A percentile compares a stretch with the other conserved stretches of the same genome.
These are phyloP conservation scores for Silybum marianum DNA, from an alignment of 129 eudicot species.

Conservation along the genomic window DNA sequence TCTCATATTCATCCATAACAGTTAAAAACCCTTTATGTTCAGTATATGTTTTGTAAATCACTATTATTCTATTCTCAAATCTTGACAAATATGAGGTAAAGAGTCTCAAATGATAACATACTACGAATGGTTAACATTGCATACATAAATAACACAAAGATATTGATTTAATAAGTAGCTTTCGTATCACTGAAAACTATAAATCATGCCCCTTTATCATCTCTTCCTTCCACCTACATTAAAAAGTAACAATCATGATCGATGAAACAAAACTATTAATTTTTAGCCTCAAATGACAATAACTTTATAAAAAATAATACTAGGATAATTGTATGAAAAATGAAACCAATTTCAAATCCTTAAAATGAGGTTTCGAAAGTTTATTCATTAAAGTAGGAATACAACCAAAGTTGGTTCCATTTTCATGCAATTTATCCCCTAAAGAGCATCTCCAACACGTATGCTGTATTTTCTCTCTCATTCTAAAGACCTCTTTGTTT, in stretches of 20 bases:
- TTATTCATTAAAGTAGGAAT: not conserved
- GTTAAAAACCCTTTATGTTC: not conserved
- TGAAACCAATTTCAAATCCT: not conserved
- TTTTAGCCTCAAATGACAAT: not conserved
- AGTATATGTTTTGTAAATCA: not conserved
- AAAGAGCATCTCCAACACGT: no score
- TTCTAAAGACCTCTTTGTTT: no score
- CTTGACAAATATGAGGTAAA: not conserved
- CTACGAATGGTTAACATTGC: not conserved
- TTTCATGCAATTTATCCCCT: not conserved
- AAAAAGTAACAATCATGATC: not conserved
- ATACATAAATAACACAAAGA: not conserved
- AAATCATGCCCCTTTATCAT: not conserved
- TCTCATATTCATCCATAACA: not conserved
- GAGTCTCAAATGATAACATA: not conserved
- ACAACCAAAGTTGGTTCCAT: not conserved
- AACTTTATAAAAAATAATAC: not conserved
- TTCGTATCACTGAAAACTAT: not conserved
- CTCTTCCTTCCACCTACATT: slow-evolving; percentile 29
- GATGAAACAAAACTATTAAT: not conserved
- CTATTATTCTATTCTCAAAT: not conserved
- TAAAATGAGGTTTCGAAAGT: not conserved
- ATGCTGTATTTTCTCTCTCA: no score
- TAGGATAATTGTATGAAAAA: not conserved
- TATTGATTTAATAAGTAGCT: not conserved